Evolutionary conservation across 73 alveolate genomes (phyloP).

Genomic region (Paramecium primaurelia): DNA sequence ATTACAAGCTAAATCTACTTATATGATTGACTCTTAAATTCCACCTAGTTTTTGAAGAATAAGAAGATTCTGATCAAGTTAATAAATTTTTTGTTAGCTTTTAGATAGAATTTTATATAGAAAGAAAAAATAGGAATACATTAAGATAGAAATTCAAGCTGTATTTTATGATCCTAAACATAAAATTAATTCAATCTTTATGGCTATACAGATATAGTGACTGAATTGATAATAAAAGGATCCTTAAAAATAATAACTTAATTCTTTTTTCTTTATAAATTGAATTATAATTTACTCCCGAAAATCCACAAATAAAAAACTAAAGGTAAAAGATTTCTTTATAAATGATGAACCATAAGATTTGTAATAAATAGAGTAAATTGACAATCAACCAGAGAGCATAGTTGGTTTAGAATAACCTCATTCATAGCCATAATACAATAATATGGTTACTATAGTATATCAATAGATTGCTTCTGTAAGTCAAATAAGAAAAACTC

Average conservation of each 20-base stretch:
- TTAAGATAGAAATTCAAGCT: slow-evolving; percentile 71
- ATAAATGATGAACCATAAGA: neutral
- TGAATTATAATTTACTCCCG: neutral
- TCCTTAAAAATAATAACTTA: no score
- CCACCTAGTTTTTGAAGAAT: slow-evolving; percentile 44
- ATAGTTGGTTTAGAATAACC: neutral
- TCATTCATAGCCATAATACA: neutral
- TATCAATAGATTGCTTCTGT: slow-evolving; percentile 91
- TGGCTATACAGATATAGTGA: neutral
- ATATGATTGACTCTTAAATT: neutral
- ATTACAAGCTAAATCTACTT: neutral
- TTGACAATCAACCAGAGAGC: neutral
- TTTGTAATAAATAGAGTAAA: neutral
- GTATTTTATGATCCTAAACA: slow-evolving; percentile 67
- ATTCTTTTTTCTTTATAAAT: no score
- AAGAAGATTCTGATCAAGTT: slow-evolving; percentile 58
- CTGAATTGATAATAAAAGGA: no score
- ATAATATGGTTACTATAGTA: slow-evolving; percentile 79
- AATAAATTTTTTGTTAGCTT: neutral
- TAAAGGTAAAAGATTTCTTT: neutral
- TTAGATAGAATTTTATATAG: slow-evolving; percentile 70
- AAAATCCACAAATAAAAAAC: neutral
- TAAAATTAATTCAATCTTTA: slow-evolving; percentile 6
- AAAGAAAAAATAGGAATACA: slow-evolving; percentile 66
- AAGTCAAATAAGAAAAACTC: slow-evolving; percentile 93